Evolutionary conservation across 169 alveolate species (phyloP), one percentile per base, ranked within the genome.

Genomic region (Eimeria acervulina): DNA sequence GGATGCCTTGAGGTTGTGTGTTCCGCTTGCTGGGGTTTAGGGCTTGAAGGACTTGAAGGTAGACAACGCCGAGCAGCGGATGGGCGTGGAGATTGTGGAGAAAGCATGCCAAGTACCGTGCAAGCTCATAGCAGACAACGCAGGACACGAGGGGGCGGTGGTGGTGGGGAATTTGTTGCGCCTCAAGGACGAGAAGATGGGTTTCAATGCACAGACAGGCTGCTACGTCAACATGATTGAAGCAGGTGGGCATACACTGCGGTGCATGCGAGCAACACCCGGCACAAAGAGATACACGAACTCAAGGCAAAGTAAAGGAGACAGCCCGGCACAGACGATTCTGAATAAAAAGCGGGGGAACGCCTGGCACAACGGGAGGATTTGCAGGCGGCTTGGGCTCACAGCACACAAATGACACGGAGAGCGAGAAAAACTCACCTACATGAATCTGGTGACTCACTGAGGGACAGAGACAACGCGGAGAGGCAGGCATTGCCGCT

Each of bases 121-220:
- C 97, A 99, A 98, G 96, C 98, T 99, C 72, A 99, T 99, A 80
- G 99, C 99, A 21, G 98, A 99, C 89, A 99, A 99, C 97, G 99
- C 99, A 42, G 99, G 99, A 81, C 98, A 98, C 97, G 99, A 99
- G 97, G 99, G 99, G 84, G 97, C 99, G 28, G 99, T 99, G 59
- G 98, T 99, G 61, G 99, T 99, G 74, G 99, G 99, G 44, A 98
- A 98, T 74, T 98, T 99, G 61, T 96, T 99, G 66, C 99, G 97
- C 23, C 96, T 90, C 28, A 93, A 63, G 36, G 76, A 80, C 70
- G 6, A 66, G 28, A 80, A 12, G 19, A 95, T 96, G n/a, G 99
- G 99, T 38, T 99, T 98, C 97, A 99, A 99, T 97, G 99, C 99
- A 40, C 99, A 99, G 84, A 98, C 98, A 90, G 99, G 99, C 21